Base-by-base conservation (phyloP, 805 yeast species). In the Hanseniaspora jakobsenii region DNA sequence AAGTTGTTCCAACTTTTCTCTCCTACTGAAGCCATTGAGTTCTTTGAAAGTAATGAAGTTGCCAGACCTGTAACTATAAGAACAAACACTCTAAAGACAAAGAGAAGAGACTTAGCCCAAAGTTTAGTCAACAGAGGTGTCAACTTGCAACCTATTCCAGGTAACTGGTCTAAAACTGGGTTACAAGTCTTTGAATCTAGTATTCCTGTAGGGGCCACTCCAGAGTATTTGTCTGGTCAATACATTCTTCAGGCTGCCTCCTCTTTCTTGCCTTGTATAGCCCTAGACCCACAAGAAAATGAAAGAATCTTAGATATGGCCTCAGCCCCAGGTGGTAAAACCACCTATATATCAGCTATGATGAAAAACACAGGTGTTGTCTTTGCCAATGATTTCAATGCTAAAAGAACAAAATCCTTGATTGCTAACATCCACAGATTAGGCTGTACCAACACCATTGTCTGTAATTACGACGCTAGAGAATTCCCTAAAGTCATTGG, bases 141-240 rank as follows among this genome's bases (percentile, higher is more conserved):
- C 50, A 91, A 91, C 60, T 70, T 91, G 54, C 96, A 91, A 65
- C 97, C 97, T 36, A 85, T 91, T 55, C 46, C 46, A 35, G 97
- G 97, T 40, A 68, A 82, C 32, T 91, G 99, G 99, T 86, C 97
- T 19, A 91, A 91, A 64, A 97, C 91, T 41, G 99, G 99, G 50
- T 70, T 91, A 52, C 98, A 91, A 64, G 79, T 91, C 43, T 91
- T 89, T 61, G 99, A 91, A 60, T 87, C 97, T 19, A 97, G 87
- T 63, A 97, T 91, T n/a, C 98, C 99, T 35, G 83, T 91, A 54
- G 99, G 99, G 64, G 98, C 99, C 36, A 91, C 99, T 7, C 98
- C 99, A 35, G 99, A 91, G 66, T 91, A 91, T 61, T 70, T 91
- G 57, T 94, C 97, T 12, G 99, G 99, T 57, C 95, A 91, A 59